Base-by-base conservation (phyloP, 768 basidiomycete species). In the Russula abietina region DNA sequence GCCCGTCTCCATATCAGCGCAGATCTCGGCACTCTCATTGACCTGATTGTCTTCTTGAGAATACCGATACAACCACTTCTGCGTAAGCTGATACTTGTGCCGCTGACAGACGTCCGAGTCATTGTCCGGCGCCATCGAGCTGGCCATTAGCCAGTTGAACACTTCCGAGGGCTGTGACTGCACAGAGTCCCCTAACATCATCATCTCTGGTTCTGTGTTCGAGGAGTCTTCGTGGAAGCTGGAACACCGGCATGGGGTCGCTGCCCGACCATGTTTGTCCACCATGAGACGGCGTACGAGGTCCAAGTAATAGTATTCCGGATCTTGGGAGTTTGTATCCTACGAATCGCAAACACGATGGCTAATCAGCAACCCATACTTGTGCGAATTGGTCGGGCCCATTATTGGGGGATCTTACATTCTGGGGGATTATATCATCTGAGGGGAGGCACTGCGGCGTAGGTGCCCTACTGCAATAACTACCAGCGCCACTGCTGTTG, bases 61-160 rank as follows among this genome's bases (percentile, higher is more conserved):
- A 39, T 36, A n/a, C n/a, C n/a, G 32, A 6, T 64, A 58, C 11
- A 55, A 56, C 63, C 63, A 64, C 49, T 64, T 59, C 39, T 64
- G 30, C 38, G 63, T 64, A 7, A 60, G 48, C 48, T 64, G 53
- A 38, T 64, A 64, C 59, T 60, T 54, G 19, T 58, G 59, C 19
- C 51, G 38, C 1, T 14, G 17, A 11, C 48, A 5, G 10, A 19
- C 28, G 14, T 24, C 30, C 8, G 58, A 60, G 16, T 60, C 54
- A 7, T 59, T 59, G 26, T 64, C 63, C 11, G 60, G 41, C 54
- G 62, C 19, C 62, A 50, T 19, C 26, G 16, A 10, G 7, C 9
- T 22, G 0, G 26, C 5, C 17, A 5, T 7, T 16, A 49, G 24
- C 61, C 61, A 62, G n/a, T 51, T 53, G 2, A 64, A 8, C 12